Percentiles rank a stretch among this genome's conserved stretches.
phyloP scores from a whole-genome alignment of 2,329 filamentous ascomycete species.

The Pyrenophora graminea region DNA sequence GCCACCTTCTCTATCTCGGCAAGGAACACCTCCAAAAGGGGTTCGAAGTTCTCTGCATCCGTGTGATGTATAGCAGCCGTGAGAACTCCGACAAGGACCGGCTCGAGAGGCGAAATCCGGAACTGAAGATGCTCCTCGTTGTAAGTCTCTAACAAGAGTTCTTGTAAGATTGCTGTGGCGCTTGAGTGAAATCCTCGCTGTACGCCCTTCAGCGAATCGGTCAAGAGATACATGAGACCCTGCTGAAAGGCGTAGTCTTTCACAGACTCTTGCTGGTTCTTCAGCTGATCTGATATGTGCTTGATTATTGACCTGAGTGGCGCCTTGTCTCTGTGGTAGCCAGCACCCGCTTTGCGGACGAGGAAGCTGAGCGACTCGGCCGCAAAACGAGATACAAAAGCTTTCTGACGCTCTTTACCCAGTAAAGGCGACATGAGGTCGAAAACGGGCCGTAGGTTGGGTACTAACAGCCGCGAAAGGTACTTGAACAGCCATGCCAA shows the following conservation, averaged over 20 bases:
- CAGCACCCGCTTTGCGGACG: slow-evolving; percentile 81
- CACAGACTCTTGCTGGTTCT: slow-evolving; percentile 57
- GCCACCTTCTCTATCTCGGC: slow-evolving; percentile 42
- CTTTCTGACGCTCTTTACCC: slow-evolving; percentile 79
- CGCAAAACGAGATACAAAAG: slow-evolving; percentile 87
- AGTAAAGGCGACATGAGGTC: slow-evolving; percentile 82
- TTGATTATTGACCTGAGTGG: slow-evolving; percentile 72
- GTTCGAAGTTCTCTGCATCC: slow-evolving; percentile 71
- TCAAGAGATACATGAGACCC: slow-evolving; percentile 89
- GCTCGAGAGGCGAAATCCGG: slow-evolving; percentile 56
- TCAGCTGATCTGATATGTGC: slow-evolving; percentile 72
- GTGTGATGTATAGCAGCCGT: slow-evolving; percentile 84
- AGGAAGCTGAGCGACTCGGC: slow-evolving; percentile 95
- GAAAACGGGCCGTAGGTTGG: slow-evolving; percentile 82
- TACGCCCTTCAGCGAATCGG: slow-evolving; percentile 73
- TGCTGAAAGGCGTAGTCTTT: slow-evolving; percentile 75
- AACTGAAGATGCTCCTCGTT: slow-evolving; percentile 37
- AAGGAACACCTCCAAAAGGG: slow-evolving; percentile 65
- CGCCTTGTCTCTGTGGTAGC: slow-evolving; percentile 71
- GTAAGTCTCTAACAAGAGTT: slow-evolving; percentile 50
- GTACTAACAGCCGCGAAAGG: slow-evolving; percentile 81
- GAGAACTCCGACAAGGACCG: slow-evolving; percentile 75
- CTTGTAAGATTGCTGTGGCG: slow-evolving; percentile 57
- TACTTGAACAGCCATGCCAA: slow-evolving; percentile 98
- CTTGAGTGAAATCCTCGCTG: slow-evolving; percentile 63